Conservation (phyloP, 2,329 filamentous ascomycete genomes). For the Colletotrichum sp. region DNA sequence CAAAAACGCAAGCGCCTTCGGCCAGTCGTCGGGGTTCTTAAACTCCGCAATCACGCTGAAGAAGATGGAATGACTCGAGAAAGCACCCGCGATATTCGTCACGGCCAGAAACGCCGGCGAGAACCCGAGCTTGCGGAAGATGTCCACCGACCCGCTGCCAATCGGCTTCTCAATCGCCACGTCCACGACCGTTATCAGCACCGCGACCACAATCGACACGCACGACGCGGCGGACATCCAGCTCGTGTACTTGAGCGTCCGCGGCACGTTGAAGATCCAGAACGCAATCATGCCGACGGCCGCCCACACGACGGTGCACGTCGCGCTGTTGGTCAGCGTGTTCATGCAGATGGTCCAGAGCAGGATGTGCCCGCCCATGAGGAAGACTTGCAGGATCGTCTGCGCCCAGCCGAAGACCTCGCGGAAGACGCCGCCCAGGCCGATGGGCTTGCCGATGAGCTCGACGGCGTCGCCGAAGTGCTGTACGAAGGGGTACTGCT, state of each 20-base stretch:
- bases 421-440: slow-evolving; percentile 57
- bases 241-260: slow-evolving; percentile 67
- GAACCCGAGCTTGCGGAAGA: slow-evolving; percentile 46
- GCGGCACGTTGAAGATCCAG: slow-evolving; percentile 62
- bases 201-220: slow-evolving; percentile 65
- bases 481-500: slow-evolving; percentile 70
- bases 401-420: slow-evolving; percentile 66
- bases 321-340: slow-evolving; percentile 61
- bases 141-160: slow-evolving; percentile 35
- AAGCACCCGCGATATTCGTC: slow-evolving; percentile 71
- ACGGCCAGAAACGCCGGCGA: slow-evolving; percentile 60
- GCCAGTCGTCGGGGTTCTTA: slow-evolving; percentile 63
- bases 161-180: slow-evolving; percentile 56
- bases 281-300: slow-evolving; percentile 64
- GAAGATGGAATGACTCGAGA: slow-evolving; percentile 69
- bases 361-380: slow-evolving; percentile 71
- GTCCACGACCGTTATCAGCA: slow-evolving; percentile 69
- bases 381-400: slow-evolving; percentile 69
- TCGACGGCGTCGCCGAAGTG: slow-evolving; percentile 71
- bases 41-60: slow-evolving; percentile 71
- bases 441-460: slow-evolving; percentile 51
- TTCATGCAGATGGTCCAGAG: slow-evolving; percentile 74
- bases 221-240: slow-evolving; percentile 70
- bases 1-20: slow-evolving; percentile 51
- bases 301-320: slow-evolving; percentile 69